A percentile compares a stretch with the other conserved stretches of the same genome.
phyloP scores from a whole-genome alignment of 257 asterid species.

The Ilex aquifolium region DNA sequence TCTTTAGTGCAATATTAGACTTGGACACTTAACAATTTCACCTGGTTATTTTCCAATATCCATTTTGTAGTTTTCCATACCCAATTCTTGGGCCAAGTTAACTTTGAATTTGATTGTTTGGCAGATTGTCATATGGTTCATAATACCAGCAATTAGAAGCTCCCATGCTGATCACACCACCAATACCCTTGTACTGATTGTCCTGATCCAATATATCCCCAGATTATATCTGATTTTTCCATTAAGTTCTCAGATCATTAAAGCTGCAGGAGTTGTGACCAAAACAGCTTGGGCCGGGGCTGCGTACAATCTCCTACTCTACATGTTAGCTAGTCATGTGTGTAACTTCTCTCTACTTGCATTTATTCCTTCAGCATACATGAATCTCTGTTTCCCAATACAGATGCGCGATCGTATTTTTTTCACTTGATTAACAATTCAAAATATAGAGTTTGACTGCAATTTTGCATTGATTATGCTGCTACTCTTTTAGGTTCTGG shows the following conservation, averaged over 20 bases:
- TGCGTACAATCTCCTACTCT: slow-evolving; percentile 69
- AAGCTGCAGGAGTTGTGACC: slow-evolving; percentile 85
- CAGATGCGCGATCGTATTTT: background rate
- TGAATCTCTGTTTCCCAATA: background rate
- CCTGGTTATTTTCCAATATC: too few species aligned
- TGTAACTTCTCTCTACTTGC: background rate
- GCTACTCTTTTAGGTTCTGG: slow-evolving; percentile 45
- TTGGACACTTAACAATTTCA: too few species aligned
- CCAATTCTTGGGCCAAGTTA: background rate
- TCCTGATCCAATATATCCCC: slow-evolving; percentile 64
- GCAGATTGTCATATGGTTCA: slow-evolving; percentile 86
- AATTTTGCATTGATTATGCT: slow-evolving; percentile 4
- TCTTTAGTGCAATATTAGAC: too few species aligned
- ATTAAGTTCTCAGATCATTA: slow-evolving; percentile 69
- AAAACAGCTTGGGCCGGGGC: slow-evolving; percentile 95
- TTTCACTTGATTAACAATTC: too few species aligned
- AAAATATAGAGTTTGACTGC: too few species aligned
- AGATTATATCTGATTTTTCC: slow-evolving; percentile 80
- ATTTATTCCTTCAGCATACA: background rate
- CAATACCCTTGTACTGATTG: slow-evolving; percentile 60
- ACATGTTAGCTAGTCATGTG: slow-evolving; percentile 91
- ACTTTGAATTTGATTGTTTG: slow-evolving; percentile 1
- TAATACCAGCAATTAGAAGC: slow-evolving; percentile 74
- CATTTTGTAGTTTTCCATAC: too few species aligned
- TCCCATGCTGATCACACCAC: slow-evolving; percentile 75